Evolutionary conservation across 2,329 filamentous ascomycete genomes (phyloP), one percentile per base, ranked within the genome.

Genomic region (Talaromyces pinophilus): DNA sequence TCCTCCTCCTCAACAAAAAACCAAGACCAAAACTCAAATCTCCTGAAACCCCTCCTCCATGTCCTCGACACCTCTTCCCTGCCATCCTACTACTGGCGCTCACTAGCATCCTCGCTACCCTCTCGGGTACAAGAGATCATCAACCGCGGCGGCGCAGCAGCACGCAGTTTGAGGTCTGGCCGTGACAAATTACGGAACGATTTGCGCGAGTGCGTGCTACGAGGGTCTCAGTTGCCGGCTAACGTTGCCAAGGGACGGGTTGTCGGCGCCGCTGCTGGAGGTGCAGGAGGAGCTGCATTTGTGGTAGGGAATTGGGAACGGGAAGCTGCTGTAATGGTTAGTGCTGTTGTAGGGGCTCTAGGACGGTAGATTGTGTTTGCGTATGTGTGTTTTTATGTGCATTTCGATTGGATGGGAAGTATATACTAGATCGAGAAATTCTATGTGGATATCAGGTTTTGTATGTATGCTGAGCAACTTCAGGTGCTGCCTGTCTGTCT

Each of bases 241-340:
- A 85, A 75, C 28, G 74, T 67, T 19, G 59, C 44, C 19, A 68
- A 76, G 73, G 75, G 67, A 68, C 73, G 84, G 82, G 66, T 69
- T 67, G 22, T n/a, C 38, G 17, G 38, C 8, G 15, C n/a, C 8
- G 25, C 25, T 19, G 72, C 25, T 25, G 25, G 25, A 4, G 25
- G 30, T 33, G 30, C 30, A 19, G 50, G 28, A 70, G 67, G 82
- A 76, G 78, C 83, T 50, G 74, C 80, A n/a, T 80, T 80, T 13
- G 81, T 81, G 69, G 80, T 77, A 69, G 82, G 81, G 6, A 85
- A 82, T 65, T 97, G 92, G 92, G 94, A 97, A 73, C 86, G 94
- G 46, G 95, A 98, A 80, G 90, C 93, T 59, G 93, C 93, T 1
- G 93, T 98, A 59, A 97, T 98, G 94, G 91, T 96, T 50, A 90